Conservation (phyloP, 2,329 filamentous ascomycete species). For the Penicillium sp. region DNA sequence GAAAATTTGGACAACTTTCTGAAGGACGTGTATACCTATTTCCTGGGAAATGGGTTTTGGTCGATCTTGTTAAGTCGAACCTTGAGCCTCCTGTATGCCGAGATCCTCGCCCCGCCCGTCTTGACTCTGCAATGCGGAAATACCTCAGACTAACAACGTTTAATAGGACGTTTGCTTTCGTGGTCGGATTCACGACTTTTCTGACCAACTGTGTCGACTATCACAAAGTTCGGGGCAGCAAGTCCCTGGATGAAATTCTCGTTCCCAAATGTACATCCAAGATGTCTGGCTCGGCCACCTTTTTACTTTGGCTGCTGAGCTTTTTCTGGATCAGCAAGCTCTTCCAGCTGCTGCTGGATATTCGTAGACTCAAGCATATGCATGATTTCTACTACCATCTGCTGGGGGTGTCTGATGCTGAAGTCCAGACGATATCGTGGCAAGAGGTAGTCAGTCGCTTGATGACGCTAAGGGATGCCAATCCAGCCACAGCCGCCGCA, state of each 20-base stretch:
- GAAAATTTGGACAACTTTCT: constrained; percentile 88
- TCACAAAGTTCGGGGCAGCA: constrained; percentile 67
- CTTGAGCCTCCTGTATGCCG: constrained; percentile 72
- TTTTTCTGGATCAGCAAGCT: constrained; percentile 84
- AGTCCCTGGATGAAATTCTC: constrained; percentile 62
- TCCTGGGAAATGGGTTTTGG: constrained; percentile 78
- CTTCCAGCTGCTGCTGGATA: constrained; percentile 72
- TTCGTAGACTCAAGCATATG: constrained; percentile 73
- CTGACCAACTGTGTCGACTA: constrained; percentile 87
- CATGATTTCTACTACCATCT: constrained; percentile 85
- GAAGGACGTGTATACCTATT: constrained; percentile 84
- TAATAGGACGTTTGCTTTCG: constrained; percentile 77
- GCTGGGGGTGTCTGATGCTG: constrained; percentile 78
- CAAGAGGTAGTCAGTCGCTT: constrained; percentile 84
- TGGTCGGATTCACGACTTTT: constrained; percentile 80
- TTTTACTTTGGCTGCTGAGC: constrained; percentile 80
- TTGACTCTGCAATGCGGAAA: background rate
- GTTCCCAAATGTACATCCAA: constrained; percentile 73
- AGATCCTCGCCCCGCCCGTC: background rate
- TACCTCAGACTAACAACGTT: background rate
- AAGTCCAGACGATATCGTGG: constrained; percentile 95
- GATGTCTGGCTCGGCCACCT: constrained; percentile 76
- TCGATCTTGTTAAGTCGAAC: constrained; percentile 76
- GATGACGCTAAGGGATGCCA: constrained; percentile 81
- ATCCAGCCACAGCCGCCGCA: constrained; percentile 75